phyloP scores from a whole-genome alignment of 139 green algal genomes.

The Chlorella vulgaris region DNA sequence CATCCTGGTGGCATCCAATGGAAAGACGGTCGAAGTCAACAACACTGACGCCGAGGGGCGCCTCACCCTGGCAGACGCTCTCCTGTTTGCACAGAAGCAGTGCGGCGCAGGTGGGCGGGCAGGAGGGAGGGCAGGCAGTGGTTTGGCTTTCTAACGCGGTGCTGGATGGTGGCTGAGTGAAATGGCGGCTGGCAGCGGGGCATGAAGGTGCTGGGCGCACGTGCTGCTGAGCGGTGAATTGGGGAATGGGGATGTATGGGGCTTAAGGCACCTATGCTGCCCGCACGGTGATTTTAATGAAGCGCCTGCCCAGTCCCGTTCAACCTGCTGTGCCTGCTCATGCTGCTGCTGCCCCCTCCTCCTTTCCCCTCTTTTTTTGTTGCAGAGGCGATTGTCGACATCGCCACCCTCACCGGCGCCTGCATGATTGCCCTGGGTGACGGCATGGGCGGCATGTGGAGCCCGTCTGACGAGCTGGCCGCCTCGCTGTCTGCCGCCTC shows the following conservation, averaged over 20 bases:
- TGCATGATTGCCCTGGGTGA: constrained; percentile 93
- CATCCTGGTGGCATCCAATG: constrained; percentile 90
- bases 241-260: too few relatives aligned
- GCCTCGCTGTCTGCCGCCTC: constrained; percentile 49
- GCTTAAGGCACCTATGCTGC: too few relatives aligned
- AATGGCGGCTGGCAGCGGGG: too few relatives aligned
- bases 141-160: too few relatives aligned
- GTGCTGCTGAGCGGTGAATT: too few relatives aligned
- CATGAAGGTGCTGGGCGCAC: too few relatives aligned
- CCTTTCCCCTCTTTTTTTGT: not conserved
- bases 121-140: not conserved
- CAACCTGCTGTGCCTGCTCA: not conserved
- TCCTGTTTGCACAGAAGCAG: constrained; percentile 91
- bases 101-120: constrained; percentile 52
- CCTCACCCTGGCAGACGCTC: constrained; percentile 93
- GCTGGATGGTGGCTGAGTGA: too few relatives aligned
- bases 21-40: constrained; percentile 89
- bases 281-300: too few relatives aligned
- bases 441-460: constrained; percentile 51
- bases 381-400: constrained; percentile 81
- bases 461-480: constrained; percentile 72
- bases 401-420: constrained; percentile 96
- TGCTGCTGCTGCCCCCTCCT: not conserved
- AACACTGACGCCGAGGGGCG: constrained; percentile 81
- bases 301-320: too few relatives aligned